Evolutionary conservation across 805 yeast genomes (phyloP), one percentile per base, ranked within the genome.

Genomic region (Schwanniomyces vanrijiae): DNA sequence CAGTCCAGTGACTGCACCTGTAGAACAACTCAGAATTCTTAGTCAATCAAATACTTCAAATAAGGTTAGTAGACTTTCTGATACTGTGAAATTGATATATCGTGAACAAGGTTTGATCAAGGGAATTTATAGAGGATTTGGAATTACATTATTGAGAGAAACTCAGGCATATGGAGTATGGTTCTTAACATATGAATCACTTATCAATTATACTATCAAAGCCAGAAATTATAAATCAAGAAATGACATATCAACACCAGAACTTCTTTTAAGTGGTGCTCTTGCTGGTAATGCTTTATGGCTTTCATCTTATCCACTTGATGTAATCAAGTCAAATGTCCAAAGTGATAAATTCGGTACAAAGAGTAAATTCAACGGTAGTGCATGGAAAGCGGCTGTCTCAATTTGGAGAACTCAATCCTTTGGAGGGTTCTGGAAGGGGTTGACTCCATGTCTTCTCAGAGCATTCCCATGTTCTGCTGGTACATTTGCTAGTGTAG

Each of bases 401-500:
- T 64, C 69, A 31, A 80, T 80, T 7, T 65, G 72, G 55, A 52
- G 51, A 5, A 60, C 63, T 2, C 73, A 72, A 31, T 86, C 86
- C 0, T 51, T 68, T 4, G 50, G 64, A 10, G 86, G 86, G 0
- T 81, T 81, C 60, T 82, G 86, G 86, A 74, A 77, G 62, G 87
- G 87, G 8, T 70, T 82, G 37, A 77, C 72, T 0, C 87, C 87
- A 0, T 78, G 86, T 19, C 66, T 82, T 37, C 48, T 80, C 3
- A 71, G 87, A 56, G 87, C 87, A 0, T 73, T 80, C 35, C 87
- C 87, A 3, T 80, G 85, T 54, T 76, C 83, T 58, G 88, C 91
- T 0, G 88, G 88, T 13, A 86, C 92, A 0, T 86, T 86, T 71
- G 88, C 90, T 2, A 80, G 86, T 11, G 91, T 86, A 2, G 92